Base-by-base conservation (phyloP, 2,329 filamentous ascomycete genomes). In the Lasiodiplodia sp. region DNA sequence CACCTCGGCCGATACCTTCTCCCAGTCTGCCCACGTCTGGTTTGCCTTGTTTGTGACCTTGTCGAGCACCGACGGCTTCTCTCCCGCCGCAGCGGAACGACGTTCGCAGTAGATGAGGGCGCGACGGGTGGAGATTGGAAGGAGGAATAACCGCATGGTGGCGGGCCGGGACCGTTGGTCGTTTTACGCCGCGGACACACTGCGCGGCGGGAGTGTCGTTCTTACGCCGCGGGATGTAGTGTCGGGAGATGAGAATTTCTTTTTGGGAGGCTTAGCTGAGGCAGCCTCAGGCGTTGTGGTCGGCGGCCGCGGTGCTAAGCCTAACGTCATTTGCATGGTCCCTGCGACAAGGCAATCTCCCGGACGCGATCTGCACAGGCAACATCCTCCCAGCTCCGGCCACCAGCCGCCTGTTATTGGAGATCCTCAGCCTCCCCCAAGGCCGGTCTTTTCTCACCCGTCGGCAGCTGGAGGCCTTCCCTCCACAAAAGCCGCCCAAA, bases 31-130 rank as follows among this genome's bases (percentile, higher is more conserved):
- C 95, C 95, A 98, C 53, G 91, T 89, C 73, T 88, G 85, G 55
- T 91, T 89, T 0, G 92, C 93, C 76, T 90, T 92, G 73, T 83
- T 82, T 60, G 91, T 91, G 72, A 89, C 81, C 77, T 88, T 89
- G 79, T 97, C 94, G 69, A 91, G 77, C 73, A 88, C 82, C n/a
- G 85, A 85, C 86, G 85, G 76, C 84, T 80, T 66, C 86, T 82
- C 49, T 85, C 82, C 10, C 86, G 79, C 40, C 63, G 78, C 73
- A 71, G 73, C 71, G 47, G 86, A 81, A 71, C 92, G 83, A 72
- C 91, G 91, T 77, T 97, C 92, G 81, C 93, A 96, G 84, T 97
- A 98, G 75, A 99, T 89, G 71, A 99, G 88, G 64, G 93, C 94
- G 76, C 94, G 91, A 77, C 92, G 89, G 72, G 94, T 97, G 69